Evolutionary conservation across 139 green algal species (phyloP).

Genomic region (Gonium pectorale): DNA sequence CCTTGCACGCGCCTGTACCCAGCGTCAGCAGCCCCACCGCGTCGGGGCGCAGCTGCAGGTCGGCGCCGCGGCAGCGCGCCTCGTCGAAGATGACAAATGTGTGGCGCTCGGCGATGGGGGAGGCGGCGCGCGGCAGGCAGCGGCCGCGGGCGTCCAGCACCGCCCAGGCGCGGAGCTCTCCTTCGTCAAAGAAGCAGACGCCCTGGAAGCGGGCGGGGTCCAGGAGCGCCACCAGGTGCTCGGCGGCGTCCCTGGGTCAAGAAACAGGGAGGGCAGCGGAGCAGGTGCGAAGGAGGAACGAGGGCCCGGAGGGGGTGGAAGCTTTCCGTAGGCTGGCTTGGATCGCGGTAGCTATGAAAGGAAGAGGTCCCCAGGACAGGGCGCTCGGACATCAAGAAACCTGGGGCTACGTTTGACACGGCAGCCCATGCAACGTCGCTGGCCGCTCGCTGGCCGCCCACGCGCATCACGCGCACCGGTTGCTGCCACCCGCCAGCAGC

Average conservation of each 20-base stretch:
- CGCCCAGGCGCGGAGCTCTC: conserved; percentile 15
- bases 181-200: conserved; percentile 56
- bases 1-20: conserved; percentile 54
- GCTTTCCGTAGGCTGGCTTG: background rate
- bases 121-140: conserved; percentile 27
- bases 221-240: conserved; percentile 38
- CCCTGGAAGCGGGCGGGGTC: conserved; percentile 40
- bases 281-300: background rate
- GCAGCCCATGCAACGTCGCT: background rate
- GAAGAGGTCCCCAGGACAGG: background rate
- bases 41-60: conserved; percentile 53
- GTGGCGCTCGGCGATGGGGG: conserved; percentile 58
- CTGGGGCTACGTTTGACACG: background rate
- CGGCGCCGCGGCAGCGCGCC: too few species aligned
- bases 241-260: conserved; percentile 28
- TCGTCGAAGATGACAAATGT: conserved; percentile 69
- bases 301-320: background rate
- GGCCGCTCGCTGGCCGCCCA: background rate
- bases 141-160: conserved; percentile 53
- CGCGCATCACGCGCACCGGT: conserved; percentile 32
- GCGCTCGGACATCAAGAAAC: too few species aligned
- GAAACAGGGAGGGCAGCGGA: background rate
- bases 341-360: too few species aligned
- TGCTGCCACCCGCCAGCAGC: conserved; percentile 59
- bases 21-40: conserved; percentile 66